phyloP scores from a whole-genome alignment of 78 protist genomes.

The Pigoraptor vietnamica region DNA sequence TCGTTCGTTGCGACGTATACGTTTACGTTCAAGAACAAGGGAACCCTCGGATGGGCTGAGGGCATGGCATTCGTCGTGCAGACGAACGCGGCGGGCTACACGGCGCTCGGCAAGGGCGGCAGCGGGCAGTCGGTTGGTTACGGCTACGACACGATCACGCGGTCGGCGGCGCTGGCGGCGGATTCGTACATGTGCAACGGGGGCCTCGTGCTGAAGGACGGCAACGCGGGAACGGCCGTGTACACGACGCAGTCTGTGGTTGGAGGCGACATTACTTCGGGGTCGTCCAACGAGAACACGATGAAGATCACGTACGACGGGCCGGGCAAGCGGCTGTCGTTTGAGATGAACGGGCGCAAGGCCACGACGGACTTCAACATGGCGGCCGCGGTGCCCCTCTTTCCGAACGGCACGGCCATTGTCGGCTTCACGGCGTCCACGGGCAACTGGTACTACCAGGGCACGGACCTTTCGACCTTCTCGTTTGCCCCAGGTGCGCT shows the following conservation, averaged over 20 bases:
- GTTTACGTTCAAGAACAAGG: neutral
- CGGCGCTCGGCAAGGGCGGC: neutral
- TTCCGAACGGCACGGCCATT: neutral
- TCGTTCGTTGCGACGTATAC: neutral
- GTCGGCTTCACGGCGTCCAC: neutral
- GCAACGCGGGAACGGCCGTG: neutral
- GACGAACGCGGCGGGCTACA: neutral
- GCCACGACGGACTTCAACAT: neutral
- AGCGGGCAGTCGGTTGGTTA: neutral
- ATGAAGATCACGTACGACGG: neutral
- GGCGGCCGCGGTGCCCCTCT: neutral
- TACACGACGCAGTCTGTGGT: neutral
- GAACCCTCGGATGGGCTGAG: neutral
- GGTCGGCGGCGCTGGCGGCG: neutral
- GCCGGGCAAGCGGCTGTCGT: neutral
- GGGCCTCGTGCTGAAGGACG: neutral
- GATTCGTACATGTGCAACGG: neutral
- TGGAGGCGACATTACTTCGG: neutral
- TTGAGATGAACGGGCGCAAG: neutral
- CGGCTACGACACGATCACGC: neutral
- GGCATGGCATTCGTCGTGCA: neutral
- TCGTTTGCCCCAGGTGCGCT: neutral
- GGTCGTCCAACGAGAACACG: neutral
- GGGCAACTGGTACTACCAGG: neutral
- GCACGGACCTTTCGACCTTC: neutral